Base-by-base conservation (phyloP, 2,329 filamentous ascomycete genomes). In the Plenodomus biglobosus region DNA sequence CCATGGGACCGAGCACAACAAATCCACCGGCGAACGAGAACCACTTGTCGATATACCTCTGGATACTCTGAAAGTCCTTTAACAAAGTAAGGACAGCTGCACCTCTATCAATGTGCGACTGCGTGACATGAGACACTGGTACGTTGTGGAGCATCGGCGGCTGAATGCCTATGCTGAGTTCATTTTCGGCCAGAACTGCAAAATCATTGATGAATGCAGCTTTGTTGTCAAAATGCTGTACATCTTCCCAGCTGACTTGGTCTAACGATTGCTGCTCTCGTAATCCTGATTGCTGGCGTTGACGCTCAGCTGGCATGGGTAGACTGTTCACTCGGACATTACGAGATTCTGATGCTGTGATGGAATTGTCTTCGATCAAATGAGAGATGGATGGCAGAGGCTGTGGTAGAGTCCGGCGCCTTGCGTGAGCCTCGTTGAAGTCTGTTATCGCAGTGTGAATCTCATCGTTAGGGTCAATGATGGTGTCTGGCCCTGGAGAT, bases 1-100 rank as follows among this genome's bases (percentile, higher is more conserved):
- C 52, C 58, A 71, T 69, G 0, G 68, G 66, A 44, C 65, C 67
- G 36, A 70, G 65, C 13, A 71, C 48, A n/a, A 71, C 53, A n/a
- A 69, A 53, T 0, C 68, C 68, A 22, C 60, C 53, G 3, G 58
- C 60, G 16, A 66, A 62, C 3, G 59, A 63, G 38, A 69, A 70
- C 61, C 56, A 58, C 38, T 66, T 63, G n/a, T 68, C 58, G 37
- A 70, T 62, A 34, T 69, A 71, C 32, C 58, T 61, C 15, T 63
- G 56, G 17, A 64, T 59, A 8, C 53, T 46, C 1, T 59, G 51
- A 7, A 68, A 42, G 20, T 70, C 61, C 37, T 56, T 62, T 2
- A 72, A 45, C 3, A 70, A 45, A 1, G 50, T 45, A 8, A 72
- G 60, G 3, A 70, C 50, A 5, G 55, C 46, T 2, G 52, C 62